Evolutionary conservation across 257 asterid genomes (phyloP).

Genomic region (Nicotiana sylvestris): DNA sequence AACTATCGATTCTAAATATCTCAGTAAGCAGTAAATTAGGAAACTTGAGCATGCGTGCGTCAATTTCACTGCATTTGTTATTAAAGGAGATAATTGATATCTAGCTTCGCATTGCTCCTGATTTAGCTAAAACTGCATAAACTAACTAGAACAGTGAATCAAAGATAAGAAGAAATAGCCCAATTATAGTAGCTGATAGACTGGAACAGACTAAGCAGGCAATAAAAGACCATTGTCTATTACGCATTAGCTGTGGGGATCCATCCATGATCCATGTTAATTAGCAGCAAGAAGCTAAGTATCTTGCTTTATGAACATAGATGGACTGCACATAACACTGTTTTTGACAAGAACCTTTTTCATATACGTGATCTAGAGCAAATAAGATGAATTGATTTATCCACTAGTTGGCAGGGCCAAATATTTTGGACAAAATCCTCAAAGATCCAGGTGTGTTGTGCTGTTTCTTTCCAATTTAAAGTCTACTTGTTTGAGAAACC

Average conservation of each 20-base stretch:
- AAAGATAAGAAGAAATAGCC: background rate
- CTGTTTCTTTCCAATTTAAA: background rate
- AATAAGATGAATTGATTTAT: background rate
- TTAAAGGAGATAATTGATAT: background rate
- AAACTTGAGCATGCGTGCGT: background rate
- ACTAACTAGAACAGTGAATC: background rate
- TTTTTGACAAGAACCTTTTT: no score
- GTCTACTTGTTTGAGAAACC: background rate
- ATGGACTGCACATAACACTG: background rate
- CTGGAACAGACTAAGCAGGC: background rate
- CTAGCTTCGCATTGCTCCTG: background rate
- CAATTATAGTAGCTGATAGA: background rate
- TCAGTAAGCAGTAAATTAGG: no score
- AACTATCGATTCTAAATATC: no score
- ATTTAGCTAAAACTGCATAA: background rate
- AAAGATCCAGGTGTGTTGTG: background rate
- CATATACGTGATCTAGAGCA: background rate
- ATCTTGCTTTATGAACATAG: background rate
- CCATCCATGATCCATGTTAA: constrained; percentile 3
- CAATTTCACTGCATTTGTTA: background rate
- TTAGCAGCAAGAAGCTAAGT: background rate
- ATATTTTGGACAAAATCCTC: background rate
- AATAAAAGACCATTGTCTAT: background rate
- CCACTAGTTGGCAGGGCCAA: background rate
- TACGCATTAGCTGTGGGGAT: background rate